Evolutionary conservation across 1,139 yeast species (phyloP).

Genomic region (Oligophagozyma castellii): DNA sequence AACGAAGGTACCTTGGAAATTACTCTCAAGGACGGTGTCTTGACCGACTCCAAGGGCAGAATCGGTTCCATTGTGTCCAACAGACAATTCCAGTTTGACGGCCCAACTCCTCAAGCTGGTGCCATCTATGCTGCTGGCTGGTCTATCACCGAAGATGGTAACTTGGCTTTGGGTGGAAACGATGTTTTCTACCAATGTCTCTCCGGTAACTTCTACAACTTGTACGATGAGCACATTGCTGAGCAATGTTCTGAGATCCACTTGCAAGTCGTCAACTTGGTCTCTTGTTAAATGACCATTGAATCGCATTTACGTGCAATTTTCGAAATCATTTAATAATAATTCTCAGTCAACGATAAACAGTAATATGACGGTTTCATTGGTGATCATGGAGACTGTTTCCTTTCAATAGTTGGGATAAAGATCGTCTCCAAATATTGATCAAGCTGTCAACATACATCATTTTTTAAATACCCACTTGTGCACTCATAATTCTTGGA

Average conservation of each 20-base stretch:
- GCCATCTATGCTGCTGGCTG: constrained; percentile 78
- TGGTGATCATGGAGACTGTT: neutral
- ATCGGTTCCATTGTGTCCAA: constrained; percentile 73
- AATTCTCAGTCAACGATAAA: neutral
- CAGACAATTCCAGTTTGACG: constrained; percentile 84
- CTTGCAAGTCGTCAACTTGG: constrained; percentile 51
- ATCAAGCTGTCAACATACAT: neutral
- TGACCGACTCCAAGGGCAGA: constrained; percentile 56
- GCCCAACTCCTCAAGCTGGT: constrained; percentile 88
- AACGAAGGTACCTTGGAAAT: constrained; percentile 40
- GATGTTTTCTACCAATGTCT: constrained; percentile 67
- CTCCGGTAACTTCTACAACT: constrained; percentile 75
- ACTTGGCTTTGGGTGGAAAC: constrained; percentile 57
- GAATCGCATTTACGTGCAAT: too few species aligned
- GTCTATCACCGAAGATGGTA: constrained; percentile 51
- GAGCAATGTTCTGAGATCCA: constrained; percentile 54
- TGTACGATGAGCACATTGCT: constrained; percentile 59
- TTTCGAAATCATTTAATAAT: neutral
- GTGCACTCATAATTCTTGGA: too few species aligned
- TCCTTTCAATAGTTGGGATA: neutral
- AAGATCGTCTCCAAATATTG: neutral
- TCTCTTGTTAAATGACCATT: constrained; percentile 45
- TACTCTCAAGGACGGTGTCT: constrained; percentile 38
- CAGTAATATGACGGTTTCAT: neutral
- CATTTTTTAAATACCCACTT: too few species aligned